A percentile compares a stretch with the other conserved stretches of the same genome.
phyloP scores from a whole-genome alignment of 1,139 yeast species.

The Suhomyces anneliseae region DNA sequence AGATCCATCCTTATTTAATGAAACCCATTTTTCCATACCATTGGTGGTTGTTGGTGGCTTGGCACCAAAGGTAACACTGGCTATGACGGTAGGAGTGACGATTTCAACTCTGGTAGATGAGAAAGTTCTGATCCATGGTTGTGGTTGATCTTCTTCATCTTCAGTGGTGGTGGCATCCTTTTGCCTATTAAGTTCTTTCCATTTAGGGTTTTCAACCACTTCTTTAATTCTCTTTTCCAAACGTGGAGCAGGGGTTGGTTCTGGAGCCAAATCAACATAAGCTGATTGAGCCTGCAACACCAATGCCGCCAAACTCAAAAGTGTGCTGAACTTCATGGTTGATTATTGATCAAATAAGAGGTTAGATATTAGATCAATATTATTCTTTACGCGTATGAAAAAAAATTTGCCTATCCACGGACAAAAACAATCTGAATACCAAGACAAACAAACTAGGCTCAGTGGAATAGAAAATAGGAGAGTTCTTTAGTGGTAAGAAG shows the following conservation, averaged over 20 bases:
- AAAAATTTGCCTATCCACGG: neutral
- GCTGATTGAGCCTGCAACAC: conserved; percentile 5
- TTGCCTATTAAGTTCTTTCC: conserved; percentile 30
- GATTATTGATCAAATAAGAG: neutral
- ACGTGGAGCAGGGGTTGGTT: conserved; percentile 3
- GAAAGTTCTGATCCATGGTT: conserved; percentile 77
- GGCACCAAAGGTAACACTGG: conserved; percentile 76
- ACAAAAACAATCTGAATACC: no score
- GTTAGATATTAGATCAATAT: neutral
- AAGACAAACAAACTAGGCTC: no score
- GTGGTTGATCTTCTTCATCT: conserved; percentile 27
- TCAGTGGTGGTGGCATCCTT: conserved; percentile 11
- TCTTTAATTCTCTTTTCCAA: conserved; percentile 36
- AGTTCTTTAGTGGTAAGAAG: no score
- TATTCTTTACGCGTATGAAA: neutral
- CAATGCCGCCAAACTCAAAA: conserved; percentile 6
- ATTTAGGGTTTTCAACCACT: conserved; percentile 43
- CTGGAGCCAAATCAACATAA: conserved; percentile 1
- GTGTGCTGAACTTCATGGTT: conserved; percentile 10
- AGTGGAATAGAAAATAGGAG: no score
- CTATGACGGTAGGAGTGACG: conserved; percentile 79
- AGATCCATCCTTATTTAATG: conserved; percentile 72
- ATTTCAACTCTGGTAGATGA: conserved; percentile 56
- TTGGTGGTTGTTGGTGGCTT: conserved; percentile 67
- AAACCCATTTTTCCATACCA: conserved; percentile 80